These are phyloP conservation scores for Leishmania guyanensis DNA, from an alignment of 208 protist genomes.

Conservation along the genomic window DNA sequence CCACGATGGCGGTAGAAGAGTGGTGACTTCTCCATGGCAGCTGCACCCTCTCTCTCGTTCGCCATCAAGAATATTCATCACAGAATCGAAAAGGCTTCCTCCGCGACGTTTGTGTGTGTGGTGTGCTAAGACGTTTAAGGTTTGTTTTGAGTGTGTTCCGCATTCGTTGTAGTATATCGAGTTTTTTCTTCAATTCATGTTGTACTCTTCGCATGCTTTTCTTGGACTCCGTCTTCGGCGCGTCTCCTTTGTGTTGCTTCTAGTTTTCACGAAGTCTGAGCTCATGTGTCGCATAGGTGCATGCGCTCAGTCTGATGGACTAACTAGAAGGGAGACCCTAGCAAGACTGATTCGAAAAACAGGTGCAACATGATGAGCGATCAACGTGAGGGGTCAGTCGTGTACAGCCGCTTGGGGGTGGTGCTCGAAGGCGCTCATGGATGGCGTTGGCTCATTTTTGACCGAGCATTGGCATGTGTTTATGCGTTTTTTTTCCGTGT, in stretches of 20 bases:
- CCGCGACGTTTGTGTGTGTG: not conserved
- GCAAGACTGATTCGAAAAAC: not conserved
- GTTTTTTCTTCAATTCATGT: not conserved
- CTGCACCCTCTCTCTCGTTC: constrained; percentile 1
- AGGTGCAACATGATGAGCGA: not conserved
- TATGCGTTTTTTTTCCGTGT: not conserved
- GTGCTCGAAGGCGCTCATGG: not conserved
- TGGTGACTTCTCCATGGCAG: not conserved
- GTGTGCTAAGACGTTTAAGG: not conserved
- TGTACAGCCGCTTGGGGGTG: not conserved
- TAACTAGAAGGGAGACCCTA: not conserved
- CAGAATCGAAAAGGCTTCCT: constrained; percentile 4
- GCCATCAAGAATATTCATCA: not conserved
- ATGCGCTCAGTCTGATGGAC: not conserved
- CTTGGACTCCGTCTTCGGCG: not conserved
- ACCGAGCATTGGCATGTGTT: not conserved
- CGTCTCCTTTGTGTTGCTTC: not conserved
- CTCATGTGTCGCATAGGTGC: not conserved
- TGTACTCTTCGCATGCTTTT: not conserved
- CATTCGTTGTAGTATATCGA: not conserved
- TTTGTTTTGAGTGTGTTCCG: not conserved
- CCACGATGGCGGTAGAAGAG: not conserved
- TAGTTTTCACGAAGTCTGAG: not conserved
- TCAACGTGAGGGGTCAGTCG: not conserved
- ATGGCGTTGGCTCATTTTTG: not conserved